phyloP scores from a whole-genome alignment of 306 rosid genomes.

The Casuarina glauca region DNA sequence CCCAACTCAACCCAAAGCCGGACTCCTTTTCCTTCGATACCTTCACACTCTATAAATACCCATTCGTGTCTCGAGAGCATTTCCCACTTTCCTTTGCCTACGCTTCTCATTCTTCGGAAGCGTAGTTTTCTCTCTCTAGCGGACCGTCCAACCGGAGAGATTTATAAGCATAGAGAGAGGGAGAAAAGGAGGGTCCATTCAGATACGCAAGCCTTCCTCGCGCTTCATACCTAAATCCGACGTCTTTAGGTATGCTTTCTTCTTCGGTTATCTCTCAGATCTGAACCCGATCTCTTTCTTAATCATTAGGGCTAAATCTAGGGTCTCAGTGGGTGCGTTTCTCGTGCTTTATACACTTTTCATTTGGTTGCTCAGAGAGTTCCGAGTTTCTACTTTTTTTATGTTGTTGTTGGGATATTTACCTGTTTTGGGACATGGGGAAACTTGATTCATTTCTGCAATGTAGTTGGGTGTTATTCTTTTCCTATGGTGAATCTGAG shows the following conservation, averaged over 20 bases:
- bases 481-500: neutral
- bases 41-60: constrained; percentile 37
- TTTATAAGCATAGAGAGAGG: neutral
- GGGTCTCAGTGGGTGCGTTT: constrained; percentile 15
- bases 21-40: neutral
- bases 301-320: constrained; percentile 21
- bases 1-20: neutral
- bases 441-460: neutral
- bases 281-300: constrained; percentile 21
- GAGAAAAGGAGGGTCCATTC: neutral
- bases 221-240: neutral
- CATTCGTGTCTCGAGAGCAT: too few species aligned
- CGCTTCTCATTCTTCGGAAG: constrained; percentile 54
- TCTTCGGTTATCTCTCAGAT: constrained; percentile 25
- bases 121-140: constrained; percentile 31
- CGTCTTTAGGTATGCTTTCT: constrained; percentile 27
- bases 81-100: constrained; percentile 10
- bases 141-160: neutral
- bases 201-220: neutral
- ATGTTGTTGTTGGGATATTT: neutral
- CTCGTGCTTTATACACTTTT: neutral
- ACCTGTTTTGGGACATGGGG: neutral
- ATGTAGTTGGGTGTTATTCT: neutral
- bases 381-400: constrained; percentile 11
- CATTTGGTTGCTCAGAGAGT: neutral